These are phyloP conservation scores for Talaromyces rugulosus DNA, from an alignment of 2,329 filamentous ascomycete genomes.

Conservation along the genomic window DNA sequence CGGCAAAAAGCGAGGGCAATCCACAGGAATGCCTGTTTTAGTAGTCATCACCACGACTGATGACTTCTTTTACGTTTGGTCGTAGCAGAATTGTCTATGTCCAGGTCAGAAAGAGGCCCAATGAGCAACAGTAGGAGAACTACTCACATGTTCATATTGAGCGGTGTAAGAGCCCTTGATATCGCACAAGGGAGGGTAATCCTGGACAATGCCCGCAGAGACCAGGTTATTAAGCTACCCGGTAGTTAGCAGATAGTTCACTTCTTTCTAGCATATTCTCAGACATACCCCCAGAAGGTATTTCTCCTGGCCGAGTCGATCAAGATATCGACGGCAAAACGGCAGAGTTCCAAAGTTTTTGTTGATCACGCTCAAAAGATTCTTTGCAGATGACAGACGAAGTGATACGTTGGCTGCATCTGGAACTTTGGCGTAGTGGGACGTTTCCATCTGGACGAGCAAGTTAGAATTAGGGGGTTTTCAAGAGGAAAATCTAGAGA, in stretches of 20 bases:
- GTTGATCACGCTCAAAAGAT: constrained; percentile 80
- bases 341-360: constrained; percentile 95
- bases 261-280: neutral
- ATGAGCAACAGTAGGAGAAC: constrained; percentile 32
- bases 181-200: constrained; percentile 84
- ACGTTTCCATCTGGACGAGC: constrained; percentile 63
- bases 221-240: constrained; percentile 78
- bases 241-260: constrained; percentile 23
- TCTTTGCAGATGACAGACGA: constrained; percentile 76
- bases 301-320: constrained; percentile 90
- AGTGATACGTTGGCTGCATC: constrained; percentile 74
- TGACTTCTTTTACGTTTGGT: constrained; percentile 79
- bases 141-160: constrained; percentile 88
- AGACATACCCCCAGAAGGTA: constrained; percentile 76
- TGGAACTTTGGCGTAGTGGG: constrained; percentile 74
- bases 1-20: neutral
- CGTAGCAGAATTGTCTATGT: constrained; percentile 68
- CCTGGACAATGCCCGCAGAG: constrained; percentile 75
- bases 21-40: constrained; percentile 38
- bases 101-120: neutral
- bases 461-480: constrained; percentile 4
- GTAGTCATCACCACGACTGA: constrained; percentile 82
- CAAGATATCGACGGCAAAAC: constrained; percentile 85
- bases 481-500: neutral
- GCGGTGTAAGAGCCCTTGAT: constrained; percentile 93